A percentile compares a stretch with the other conserved stretches of the same genome.
These are phyloP conservation scores for Volvox reticuliferus DNA, from an alignment of 139 green algal genomes.

Conservation along the genomic window DNA sequence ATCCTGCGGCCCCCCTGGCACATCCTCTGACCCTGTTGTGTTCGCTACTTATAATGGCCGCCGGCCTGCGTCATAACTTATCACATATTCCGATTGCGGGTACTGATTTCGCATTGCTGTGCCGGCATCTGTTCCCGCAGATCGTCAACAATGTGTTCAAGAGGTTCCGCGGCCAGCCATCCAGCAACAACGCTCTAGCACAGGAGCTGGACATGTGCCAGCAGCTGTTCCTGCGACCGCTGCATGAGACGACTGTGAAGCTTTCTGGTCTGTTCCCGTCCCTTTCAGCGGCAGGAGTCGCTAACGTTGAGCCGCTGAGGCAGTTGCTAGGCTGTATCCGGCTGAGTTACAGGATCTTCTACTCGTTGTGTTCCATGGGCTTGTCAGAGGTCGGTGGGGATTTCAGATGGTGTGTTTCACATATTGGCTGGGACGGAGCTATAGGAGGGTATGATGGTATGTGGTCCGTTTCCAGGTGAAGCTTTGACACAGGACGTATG, in stretches of 20 bases:
- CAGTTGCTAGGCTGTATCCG: conserved; percentile 76
- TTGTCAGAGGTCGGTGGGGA: conserved; percentile 86
- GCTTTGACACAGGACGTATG: too few relatives aligned
- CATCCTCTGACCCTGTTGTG: too few relatives aligned
- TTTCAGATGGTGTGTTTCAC: too few relatives aligned
- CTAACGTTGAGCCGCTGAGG: conserved; percentile 63
- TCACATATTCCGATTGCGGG: too few relatives aligned
- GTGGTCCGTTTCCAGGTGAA: too few relatives aligned
- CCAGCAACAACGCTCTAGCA: conserved; percentile 45
- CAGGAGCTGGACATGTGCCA: conserved; percentile 87
- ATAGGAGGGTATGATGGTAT: too few relatives aligned
- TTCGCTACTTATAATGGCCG: too few relatives aligned
- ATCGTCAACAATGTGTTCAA: conserved; percentile 98
- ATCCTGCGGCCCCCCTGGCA: too few relatives aligned
- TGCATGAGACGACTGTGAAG: conserved; percentile 12
- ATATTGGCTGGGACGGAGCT: too few relatives aligned
- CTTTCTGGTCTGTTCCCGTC: conserved; percentile 31
- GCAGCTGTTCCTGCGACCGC: conserved; percentile 59
- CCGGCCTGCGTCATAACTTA: too few relatives aligned
- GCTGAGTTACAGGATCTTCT: conserved; percentile 90
- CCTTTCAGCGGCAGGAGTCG: background rate
- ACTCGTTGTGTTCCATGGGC: conserved; percentile 92
- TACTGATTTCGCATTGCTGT: too few relatives aligned
- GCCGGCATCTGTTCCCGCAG: background rate
- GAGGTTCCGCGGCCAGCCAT: conserved; percentile 77